Conservation (phyloP, 2,329 filamentous ascomycete genomes). For the Fusarium torreyae region DNA sequence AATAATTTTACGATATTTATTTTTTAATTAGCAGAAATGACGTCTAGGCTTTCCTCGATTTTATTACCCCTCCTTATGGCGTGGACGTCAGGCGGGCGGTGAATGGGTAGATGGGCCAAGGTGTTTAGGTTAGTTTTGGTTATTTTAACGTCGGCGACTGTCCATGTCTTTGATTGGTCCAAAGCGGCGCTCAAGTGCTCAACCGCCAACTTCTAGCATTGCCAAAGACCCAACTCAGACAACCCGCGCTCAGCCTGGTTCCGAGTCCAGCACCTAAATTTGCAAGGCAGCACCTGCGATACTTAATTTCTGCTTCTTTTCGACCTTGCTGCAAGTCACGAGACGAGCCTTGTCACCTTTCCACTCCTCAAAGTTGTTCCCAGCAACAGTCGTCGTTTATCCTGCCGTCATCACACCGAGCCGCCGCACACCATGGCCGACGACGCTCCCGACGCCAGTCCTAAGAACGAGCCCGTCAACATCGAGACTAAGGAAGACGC, state of each 20-base stretch:
- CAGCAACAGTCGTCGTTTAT: constrained; percentile 16
- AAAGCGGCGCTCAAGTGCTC: constrained; percentile 41
- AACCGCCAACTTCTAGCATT: constrained; percentile 40
- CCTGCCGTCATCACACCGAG: constrained; percentile 38
- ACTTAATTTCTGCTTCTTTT: background rate
- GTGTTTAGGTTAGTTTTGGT: constrained; percentile 38
- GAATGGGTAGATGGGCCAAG: constrained; percentile 35
- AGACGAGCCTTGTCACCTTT: background rate
- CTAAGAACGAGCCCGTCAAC: constrained; percentile 54
- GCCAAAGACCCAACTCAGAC: constrained; percentile 42
- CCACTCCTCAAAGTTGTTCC: constrained; percentile 8
- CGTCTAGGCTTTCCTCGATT: constrained; percentile 8
- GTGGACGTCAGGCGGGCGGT: constrained; percentile 44
- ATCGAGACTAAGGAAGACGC: constrained; percentile 69
- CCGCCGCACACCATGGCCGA: constrained; percentile 60
- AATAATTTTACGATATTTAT: background rate
- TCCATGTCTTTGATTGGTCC: constrained; percentile 47
- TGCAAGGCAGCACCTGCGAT: constrained; percentile 5
- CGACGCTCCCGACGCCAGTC: constrained; percentile 60
- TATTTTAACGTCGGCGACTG: constrained; percentile 43
- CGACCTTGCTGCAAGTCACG: background rate
- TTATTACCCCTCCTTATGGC: constrained; percentile 46
- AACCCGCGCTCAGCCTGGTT: constrained; percentile 40
- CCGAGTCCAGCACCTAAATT: constrained; percentile 24
- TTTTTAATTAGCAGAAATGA: constrained; percentile 15